Conservation (phyloP, 208 protist genomes). For the Tritrichomonas musculus region DNA sequence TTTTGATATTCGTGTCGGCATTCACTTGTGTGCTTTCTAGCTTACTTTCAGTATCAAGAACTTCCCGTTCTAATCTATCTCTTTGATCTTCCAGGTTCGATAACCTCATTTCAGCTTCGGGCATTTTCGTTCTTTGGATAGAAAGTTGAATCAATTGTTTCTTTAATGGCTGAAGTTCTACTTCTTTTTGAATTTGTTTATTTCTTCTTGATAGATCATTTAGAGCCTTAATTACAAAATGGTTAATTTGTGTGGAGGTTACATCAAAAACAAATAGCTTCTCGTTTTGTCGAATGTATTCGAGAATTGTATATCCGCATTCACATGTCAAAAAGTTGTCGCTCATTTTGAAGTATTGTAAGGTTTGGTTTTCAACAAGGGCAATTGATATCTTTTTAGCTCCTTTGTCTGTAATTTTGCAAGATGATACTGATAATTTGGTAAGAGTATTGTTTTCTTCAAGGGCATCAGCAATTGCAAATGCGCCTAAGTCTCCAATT, state of each 20-base stretch:
- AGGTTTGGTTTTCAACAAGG: background rate
- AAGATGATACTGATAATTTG: background rate
- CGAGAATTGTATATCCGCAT: background rate
- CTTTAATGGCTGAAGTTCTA: background rate
- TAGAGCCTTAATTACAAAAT: background rate
- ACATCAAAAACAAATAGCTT: background rate
- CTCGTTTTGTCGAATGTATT: background rate
- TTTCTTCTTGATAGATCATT: background rate
- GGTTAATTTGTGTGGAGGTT: background rate
- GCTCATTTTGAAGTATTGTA: background rate
- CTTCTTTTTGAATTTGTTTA: background rate
- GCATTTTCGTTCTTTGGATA: conserved; percentile 8
- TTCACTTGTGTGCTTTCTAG: background rate
- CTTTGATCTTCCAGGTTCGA: background rate
- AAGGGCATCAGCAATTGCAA: background rate
- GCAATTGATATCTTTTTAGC: background rate
- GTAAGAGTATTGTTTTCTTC: background rate
- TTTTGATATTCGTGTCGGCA: background rate
- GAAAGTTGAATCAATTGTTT: background rate
- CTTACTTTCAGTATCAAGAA: background rate
- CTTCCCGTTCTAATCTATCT: background rate
- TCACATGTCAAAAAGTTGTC: background rate
- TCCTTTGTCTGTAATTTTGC: background rate
- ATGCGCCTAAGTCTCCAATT: background rate
- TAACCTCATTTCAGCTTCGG: background rate